Evolutionary conservation across 148 eudicot species (phyloP), one percentile per base, ranked within the genome.

Genomic region (Silene uniflora): DNA sequence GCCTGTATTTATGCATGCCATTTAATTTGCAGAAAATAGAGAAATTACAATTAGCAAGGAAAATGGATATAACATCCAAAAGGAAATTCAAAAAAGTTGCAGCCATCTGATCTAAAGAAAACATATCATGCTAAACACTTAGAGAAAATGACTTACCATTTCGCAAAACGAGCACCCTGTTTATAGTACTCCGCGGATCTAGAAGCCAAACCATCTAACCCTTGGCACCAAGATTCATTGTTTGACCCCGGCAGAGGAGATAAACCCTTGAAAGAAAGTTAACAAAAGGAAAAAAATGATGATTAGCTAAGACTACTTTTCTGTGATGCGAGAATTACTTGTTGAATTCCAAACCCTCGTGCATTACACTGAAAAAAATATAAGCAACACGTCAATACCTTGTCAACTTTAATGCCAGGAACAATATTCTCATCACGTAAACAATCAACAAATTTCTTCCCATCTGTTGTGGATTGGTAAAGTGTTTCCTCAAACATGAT

Each of bases 191-290:
- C 98, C 54, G 98, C 97, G 71, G 97, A 87, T 77, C 98, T 85
- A 78, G 98, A 91, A 69, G 96, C 96, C 87, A 94, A 76, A 75
- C 98, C 98, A 84, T 94, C 98, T 80, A 94, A 82, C 29, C 98
- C 97, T 85, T 91, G 98, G 81, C 98, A 94, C 98, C 98, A 94
- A 70, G 98, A 94, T 83, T 94, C 98, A 78, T 91, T 88, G 83
- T 94, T 90, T 73, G 98, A 94, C 35, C 97, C 98, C 32, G 98
- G 96, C 9, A 94, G 79, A 68, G 97, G 97, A 74, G 84, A 83
- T 85, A 94, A 88, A 84, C 98, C 98, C 98, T 94, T 87, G 8
- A 77, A 72, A 83, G 10, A 47, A 52, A 47, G 17, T 62, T 11
- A 22, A 22, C 27, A 22, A 18, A 12, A 0, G 18, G 73, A 14